Evolutionary conservation across 202 grass and related monocot species (phyloP).

Genomic region (Zizania palustris): DNA sequence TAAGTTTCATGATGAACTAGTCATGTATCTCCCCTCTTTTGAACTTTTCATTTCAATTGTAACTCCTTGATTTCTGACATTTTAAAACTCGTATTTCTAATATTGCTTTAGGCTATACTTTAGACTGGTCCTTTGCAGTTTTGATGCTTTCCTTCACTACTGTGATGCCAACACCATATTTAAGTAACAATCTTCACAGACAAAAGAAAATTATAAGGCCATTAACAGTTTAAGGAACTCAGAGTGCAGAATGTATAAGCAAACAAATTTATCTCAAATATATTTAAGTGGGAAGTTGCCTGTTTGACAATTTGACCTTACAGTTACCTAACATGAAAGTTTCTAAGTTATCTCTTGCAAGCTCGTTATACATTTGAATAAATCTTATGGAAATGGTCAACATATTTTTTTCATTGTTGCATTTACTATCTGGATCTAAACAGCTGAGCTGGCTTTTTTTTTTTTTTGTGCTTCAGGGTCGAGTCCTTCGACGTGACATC

Average conservation of each 20-base stretch:
- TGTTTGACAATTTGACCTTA: neutral
- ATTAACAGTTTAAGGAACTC: neutral
- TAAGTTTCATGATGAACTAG: neutral
- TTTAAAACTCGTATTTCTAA: neutral
- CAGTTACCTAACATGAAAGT: neutral
- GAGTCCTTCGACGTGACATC: constrained; percentile 85
- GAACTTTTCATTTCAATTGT: neutral
- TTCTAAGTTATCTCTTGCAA: neutral
- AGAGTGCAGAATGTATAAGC: neutral
- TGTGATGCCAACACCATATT: neutral
- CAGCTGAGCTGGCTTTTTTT: constrained; percentile 7
- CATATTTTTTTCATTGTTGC: neutral
- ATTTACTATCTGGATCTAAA: constrained; percentile 20
- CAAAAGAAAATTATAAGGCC: neutral
- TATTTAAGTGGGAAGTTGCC: too few relatives aligned
- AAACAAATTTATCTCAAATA: neutral
- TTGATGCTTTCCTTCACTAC: neutral
- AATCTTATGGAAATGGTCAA: neutral
- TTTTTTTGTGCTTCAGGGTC: constrained; percentile 72
- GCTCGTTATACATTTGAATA: neutral
- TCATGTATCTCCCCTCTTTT: neutral
- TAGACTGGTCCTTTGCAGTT: neutral
- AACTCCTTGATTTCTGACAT: neutral
- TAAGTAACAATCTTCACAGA: neutral
- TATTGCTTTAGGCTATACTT: neutral